A percentile compares a stretch with the other conserved stretches of the same genome.
phyloP scores from a whole-genome alignment of 202 grass and related monocot genomes.

The Brachypodium distachyon region DNA sequence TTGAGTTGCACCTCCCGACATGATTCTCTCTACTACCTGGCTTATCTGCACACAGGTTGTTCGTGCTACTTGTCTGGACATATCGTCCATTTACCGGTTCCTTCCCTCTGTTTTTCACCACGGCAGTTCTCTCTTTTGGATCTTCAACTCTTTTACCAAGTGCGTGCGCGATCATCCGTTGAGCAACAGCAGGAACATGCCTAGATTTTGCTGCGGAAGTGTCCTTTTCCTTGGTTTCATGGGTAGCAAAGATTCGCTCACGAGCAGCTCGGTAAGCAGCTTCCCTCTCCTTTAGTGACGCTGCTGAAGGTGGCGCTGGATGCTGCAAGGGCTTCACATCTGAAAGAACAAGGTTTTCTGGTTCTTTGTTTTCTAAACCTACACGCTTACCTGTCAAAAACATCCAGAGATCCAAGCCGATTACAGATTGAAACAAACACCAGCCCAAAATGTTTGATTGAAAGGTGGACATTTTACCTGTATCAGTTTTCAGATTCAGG shows the following conservation, averaged over 20 bases:
- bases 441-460: background rate
- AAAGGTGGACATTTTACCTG: constrained; percentile 16
- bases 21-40: constrained; percentile 7
- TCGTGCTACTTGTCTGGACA: background rate
- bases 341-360: constrained; percentile 11
- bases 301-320: constrained; percentile 6
- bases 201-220: constrained; percentile 27
- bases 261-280: constrained; percentile 75
- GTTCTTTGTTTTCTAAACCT: background rate
- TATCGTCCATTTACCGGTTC: background rate
- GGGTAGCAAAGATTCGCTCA: constrained; percentile 56
- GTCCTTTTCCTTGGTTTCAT: constrained; percentile 26
- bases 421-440: background rate
- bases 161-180: constrained; percentile 87
- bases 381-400: background rate
- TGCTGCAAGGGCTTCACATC: constrained; percentile 37
- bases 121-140: constrained; percentile 7
- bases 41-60: background rate
- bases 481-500: constrained; percentile 17
- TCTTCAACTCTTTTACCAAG: constrained; percentile 59
- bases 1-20: background rate
- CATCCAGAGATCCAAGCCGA: background rate
- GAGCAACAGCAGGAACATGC: constrained; percentile 59
- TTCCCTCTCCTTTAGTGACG: constrained; percentile 70
- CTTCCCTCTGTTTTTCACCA: constrained; percentile 20